phyloP scores from a whole-genome alignment of 2,329 filamentous ascomycete genomes.

The Talaromyces sp. region DNA sequence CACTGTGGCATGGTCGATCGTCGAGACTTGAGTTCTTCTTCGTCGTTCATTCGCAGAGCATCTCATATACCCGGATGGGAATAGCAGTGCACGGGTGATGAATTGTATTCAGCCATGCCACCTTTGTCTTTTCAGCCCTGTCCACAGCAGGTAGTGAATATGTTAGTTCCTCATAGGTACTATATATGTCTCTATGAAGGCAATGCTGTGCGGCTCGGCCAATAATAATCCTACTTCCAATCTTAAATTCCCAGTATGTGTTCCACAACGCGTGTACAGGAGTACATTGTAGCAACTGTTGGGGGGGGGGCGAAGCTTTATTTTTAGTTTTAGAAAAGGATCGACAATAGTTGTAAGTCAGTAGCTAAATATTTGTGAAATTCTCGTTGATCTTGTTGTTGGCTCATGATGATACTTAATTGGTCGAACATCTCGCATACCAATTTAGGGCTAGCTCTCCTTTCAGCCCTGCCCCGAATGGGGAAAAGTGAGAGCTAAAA shows the following conservation, averaged over 20 bases:
- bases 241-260: too few relatives aligned
- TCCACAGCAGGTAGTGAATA: background rate
- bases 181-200: too few relatives aligned
- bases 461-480: background rate
- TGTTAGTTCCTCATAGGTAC: too few relatives aligned
- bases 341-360: background rate
- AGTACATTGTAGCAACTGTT: background rate
- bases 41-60: background rate
- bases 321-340: background rate
- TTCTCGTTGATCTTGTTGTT: background rate
- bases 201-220: background rate
- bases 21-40: background rate
- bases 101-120: background rate
- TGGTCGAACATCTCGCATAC: background rate
- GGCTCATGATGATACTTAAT: background rate
- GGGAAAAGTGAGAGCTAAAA: background rate
- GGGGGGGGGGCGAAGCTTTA: background rate
- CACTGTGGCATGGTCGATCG: too few relatives aligned
- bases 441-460: background rate
- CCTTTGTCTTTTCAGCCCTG: background rate
- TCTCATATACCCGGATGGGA: background rate
- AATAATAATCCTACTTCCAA: background rate
- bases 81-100: background rate
- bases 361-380: background rate
- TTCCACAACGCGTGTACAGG: background rate